Evolutionary conservation across 768 basidiomycete species (phyloP), one percentile per base, ranked within the genome.

Genomic region (Dictyophora rubrovolvata): DNA sequence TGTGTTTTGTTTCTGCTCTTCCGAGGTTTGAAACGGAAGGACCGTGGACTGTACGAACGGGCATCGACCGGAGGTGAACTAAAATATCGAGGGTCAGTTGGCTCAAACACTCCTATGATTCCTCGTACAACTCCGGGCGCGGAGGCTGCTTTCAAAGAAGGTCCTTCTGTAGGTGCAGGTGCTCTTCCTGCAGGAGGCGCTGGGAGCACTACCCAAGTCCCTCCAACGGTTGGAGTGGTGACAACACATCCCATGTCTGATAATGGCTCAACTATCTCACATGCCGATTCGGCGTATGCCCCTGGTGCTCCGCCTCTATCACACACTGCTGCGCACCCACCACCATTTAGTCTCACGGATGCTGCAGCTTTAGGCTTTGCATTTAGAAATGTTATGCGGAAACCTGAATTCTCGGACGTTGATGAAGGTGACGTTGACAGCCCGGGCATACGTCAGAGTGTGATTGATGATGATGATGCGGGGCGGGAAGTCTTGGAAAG

Each of bases 311-410:
- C 46, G 20, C 42, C 42, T n/a, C 42, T n/a, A 12, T 12, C n/a
- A 14, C 42, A 42, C 10, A 16, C 22, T 56, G 21, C 60, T 22
- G 59, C 58, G 16, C 84, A 85, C 56, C 74, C 81, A 48, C 87
- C 81, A 11, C 86, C 84, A 10, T 86, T 93, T 71, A 86, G 85
- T 49, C 85, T 82, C 18, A 85, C 87, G 20, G 92, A 95, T 70
- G 93, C 93, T 55, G 89, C 89, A 42, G 88, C 93, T 68, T 89
- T 94, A 83, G 91, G 92, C 46, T 86, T 91, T 73, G 93, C 93
- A 6, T 95, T 94, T 73, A 78, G 93, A 66, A 83, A 87, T 69
- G 88, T 87, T 63, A 74, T 95, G 67, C 79, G 92, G 69, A 92
- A 92, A 69, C 92, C 93, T 10, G 90, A 91, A 68, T 94, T 93